Evolutionary conservation across 352 stramenopile species (phyloP).

Genomic region (Globisporangium recalcitrans): DNA sequence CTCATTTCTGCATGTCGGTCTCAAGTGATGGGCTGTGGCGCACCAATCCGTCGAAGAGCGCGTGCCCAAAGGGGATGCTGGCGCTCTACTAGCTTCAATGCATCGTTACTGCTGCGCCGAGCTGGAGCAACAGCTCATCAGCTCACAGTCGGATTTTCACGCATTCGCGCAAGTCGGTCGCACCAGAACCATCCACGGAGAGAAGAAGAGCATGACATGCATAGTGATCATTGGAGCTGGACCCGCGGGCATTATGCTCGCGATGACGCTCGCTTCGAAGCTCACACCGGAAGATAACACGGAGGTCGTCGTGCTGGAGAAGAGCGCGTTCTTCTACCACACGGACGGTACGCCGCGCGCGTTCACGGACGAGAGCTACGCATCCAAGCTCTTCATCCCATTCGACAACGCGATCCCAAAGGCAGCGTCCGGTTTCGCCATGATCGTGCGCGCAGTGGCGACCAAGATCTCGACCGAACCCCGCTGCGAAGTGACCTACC

Average conservation of each 20-base stretch:
- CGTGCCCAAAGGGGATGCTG: too few species aligned
- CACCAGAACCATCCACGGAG: too few species aligned
- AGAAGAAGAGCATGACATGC: constrained; percentile 20
- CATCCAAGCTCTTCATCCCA: constrained; percentile 58
- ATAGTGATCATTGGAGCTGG: constrained; percentile 60
- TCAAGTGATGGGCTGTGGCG: too few species aligned
- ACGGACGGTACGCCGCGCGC: constrained; percentile 41
- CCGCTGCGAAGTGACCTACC: constrained; percentile 3
- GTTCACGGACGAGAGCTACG: constrained; percentile 44
- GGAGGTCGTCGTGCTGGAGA: constrained; percentile 55
- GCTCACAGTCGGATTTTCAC: too few species aligned
- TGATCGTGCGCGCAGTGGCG: constrained; percentile 5
- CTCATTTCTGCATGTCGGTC: not conserved
- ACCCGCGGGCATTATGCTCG: constrained; percentile 41
- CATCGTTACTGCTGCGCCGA: too few species aligned
- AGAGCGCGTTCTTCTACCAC: constrained; percentile 48
- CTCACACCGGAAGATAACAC: constrained; percentile 32
- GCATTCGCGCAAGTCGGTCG: too few species aligned
- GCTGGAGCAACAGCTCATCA: too few species aligned
- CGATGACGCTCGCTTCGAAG: constrained; percentile 31
- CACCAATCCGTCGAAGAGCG: too few species aligned
- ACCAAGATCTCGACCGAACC: not conserved
- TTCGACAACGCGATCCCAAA: constrained; percentile 50
- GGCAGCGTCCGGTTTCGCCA: constrained; percentile 1
- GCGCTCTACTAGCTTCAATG: too few species aligned